Percentiles rank a stretch among this genome's conserved stretches.
phyloP scores from a whole-genome alignment of 805 yeast genomes.

The Suhomyces canberraensis region DNA sequence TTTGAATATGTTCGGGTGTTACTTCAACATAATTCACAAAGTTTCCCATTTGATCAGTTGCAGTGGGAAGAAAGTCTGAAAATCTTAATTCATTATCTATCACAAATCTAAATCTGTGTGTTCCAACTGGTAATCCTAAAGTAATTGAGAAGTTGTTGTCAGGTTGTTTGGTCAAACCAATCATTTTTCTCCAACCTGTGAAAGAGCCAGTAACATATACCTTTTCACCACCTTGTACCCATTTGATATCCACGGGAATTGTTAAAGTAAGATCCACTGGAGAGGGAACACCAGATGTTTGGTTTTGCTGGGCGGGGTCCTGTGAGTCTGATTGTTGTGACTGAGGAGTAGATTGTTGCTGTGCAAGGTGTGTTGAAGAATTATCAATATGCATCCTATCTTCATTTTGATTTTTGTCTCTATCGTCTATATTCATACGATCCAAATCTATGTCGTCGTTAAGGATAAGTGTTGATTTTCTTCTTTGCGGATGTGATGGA shows the following conservation, averaged over 20 bases:
- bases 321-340: constrained; percentile 7
- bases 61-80: constrained; percentile 88
- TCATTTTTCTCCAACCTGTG: constrained; percentile 98
- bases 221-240: constrained; percentile 96
- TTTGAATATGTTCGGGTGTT: constrained; percentile 37
- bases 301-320: constrained; percentile 4
- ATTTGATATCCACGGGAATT: constrained; percentile 66
- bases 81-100: constrained; percentile 90
- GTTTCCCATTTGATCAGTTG: constrained; percentile 95
- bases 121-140: constrained; percentile 80
- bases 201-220: constrained; percentile 97
- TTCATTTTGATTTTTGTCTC: constrained; percentile 17
- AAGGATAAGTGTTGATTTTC: constrained; percentile 70
- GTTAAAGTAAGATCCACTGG: constrained; percentile 29
- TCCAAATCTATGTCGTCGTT: constrained; percentile 65
- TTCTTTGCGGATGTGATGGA: constrained; percentile 35
- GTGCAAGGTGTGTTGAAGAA: constrained; percentile 6
- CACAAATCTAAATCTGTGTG: constrained; percentile 89
- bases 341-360: neutral
- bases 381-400: constrained; percentile 18
- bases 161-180: constrained; percentile 62
- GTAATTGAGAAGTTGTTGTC: constrained; percentile 63
- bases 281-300: constrained; percentile 7
- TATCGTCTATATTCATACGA: constrained; percentile 41
- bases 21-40: constrained; percentile 90